These are phyloP conservation scores for Agaricus subrufescens DNA, from an alignment of 768 basidiomycete species.

Conservation along the genomic window DNA sequence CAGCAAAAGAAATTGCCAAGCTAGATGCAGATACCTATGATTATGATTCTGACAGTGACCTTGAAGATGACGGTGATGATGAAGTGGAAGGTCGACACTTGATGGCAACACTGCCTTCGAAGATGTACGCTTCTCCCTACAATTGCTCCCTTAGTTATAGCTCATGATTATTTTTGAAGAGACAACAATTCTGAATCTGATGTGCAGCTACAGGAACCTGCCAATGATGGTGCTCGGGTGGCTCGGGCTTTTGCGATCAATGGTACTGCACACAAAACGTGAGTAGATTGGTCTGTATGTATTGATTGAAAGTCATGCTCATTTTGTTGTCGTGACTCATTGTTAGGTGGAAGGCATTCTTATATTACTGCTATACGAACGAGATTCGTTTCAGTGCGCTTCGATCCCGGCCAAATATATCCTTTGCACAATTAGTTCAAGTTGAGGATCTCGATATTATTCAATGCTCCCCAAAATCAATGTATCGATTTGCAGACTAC, in stretches of 20 bases:
- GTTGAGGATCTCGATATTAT: neutral
- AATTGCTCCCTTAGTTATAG: no score
- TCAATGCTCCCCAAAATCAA: slow-evolving; percentile 33
- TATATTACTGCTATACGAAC: slow-evolving; percentile 8
- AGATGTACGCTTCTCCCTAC: no score
- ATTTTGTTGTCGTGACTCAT: no score
- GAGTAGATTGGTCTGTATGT: neutral
- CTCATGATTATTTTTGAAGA: no score
- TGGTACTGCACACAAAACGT: slow-evolving; percentile 1
- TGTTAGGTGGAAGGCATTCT: slow-evolving; percentile 9
- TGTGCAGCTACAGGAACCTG: neutral
- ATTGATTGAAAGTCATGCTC: neutral
- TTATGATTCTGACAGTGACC: slow-evolving; percentile 11
- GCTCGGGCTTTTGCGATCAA: slow-evolving; percentile 7
- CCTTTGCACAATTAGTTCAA: no score
- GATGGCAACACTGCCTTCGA: no score
- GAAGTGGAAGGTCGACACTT: neutral
- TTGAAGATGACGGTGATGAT: neutral
- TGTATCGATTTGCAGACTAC: slow-evolving; percentile 27
- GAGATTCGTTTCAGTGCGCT: slow-evolving; percentile 5
- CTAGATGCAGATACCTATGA: slow-evolving; percentile 5
- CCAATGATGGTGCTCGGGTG: neutral
- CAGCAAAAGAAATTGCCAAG: slow-evolving; percentile 1
- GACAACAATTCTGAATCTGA: neutral
- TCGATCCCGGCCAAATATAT: neutral